phyloP scores from a whole-genome alignment of 352 stramenopile genomes.

The Peronospora tabacina region DNA sequence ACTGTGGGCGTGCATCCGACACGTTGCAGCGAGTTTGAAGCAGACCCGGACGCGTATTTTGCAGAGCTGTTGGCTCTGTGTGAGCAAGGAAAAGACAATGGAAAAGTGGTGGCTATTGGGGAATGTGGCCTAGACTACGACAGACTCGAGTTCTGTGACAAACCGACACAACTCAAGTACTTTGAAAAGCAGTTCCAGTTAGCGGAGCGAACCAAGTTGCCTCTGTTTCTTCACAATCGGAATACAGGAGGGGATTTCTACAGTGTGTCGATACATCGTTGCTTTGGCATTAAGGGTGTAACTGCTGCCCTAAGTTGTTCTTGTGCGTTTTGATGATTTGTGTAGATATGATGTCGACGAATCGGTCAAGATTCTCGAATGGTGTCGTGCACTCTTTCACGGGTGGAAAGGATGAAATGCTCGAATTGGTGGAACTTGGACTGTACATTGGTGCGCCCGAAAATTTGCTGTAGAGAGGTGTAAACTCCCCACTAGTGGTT shows the following conservation, averaged over 20 bases:
- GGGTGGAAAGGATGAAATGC: conserved; percentile 87
- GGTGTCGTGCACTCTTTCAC: conserved; percentile 97
- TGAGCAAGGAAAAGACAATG: conserved; percentile 45
- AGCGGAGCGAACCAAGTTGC: conserved; percentile 65
- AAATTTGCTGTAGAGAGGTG: neutral
- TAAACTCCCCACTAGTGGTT: neutral
- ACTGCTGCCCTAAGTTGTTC: neutral
- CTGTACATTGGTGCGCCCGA: conserved; percentile 87
- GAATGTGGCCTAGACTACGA: conserved; percentile 97
- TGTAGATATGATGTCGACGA: conserved; percentile 59
- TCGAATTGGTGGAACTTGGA: conserved; percentile 87
- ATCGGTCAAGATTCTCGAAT: conserved; percentile 59
- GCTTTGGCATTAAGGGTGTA: neutral
- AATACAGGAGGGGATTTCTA: conserved; percentile 91
- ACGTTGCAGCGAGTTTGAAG: conserved; percentile 86
- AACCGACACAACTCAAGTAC: conserved; percentile 85
- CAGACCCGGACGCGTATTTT: conserved; percentile 58
- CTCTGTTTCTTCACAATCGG: conserved; percentile 96
- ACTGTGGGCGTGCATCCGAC: conserved; percentile 89
- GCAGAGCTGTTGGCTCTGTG: conserved; percentile 45
- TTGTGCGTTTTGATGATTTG: conserved; percentile 1
- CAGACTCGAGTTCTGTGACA: conserved; percentile 91
- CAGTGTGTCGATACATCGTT: conserved; percentile 23
- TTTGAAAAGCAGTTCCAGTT: conserved; percentile 93
- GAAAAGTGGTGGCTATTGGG: conserved; percentile 88